Conservation (phyloP, 2,329 filamentous ascomycete genomes). For the Fusarium multiceps region DNA sequence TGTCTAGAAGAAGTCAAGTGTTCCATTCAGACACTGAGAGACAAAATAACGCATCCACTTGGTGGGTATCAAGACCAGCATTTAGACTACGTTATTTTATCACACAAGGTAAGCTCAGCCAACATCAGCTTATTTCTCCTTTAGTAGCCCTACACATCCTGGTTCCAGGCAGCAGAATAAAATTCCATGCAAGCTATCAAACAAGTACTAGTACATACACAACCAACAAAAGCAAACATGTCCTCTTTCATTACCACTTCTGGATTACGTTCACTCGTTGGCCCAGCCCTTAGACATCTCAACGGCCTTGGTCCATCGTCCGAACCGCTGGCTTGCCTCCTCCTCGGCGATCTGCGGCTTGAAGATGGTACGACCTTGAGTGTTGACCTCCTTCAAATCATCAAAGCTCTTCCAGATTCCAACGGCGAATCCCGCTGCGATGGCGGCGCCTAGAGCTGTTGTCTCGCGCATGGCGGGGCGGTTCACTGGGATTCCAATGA, state of each 20-base stretch:
- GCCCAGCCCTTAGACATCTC: slow-evolving; percentile 82
- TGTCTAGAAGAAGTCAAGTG: slow-evolving; percentile 19
- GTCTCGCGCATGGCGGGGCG: slow-evolving; percentile 86
- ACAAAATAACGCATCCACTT: rapidly evolving
- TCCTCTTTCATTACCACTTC: not conserved
- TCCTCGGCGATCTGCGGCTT: slow-evolving; percentile 71
- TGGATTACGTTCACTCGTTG: slow-evolving; percentile 36
- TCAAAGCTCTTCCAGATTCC: slow-evolving; percentile 79
- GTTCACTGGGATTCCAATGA: slow-evolving; percentile 82
- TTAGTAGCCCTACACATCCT: slow-evolving; percentile 2
- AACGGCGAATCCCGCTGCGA: slow-evolving; percentile 82
- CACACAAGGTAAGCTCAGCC: not conserved
- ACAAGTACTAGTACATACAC: slow-evolving; percentile 24
- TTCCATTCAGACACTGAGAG: not conserved
- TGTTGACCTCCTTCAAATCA: slow-evolving; percentile 78
- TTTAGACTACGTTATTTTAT: not conserved
- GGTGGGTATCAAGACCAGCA: not conserved
- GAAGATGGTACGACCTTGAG: slow-evolving; percentile 75
- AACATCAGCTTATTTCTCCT: slow-evolving; percentile 19
- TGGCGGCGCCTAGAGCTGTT: slow-evolving; percentile 82
- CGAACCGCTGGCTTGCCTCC: slow-evolving; percentile 72
- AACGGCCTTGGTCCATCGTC: slow-evolving; percentile 80
- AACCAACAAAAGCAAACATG: slow-evolving; percentile 5
- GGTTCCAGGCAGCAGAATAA: slow-evolving; percentile 32
- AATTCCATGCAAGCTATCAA: slow-evolving; percentile 11